Base-by-base conservation (phyloP, 495 filamentous ascomycete species). In the Podospora appendiculata region DNA sequence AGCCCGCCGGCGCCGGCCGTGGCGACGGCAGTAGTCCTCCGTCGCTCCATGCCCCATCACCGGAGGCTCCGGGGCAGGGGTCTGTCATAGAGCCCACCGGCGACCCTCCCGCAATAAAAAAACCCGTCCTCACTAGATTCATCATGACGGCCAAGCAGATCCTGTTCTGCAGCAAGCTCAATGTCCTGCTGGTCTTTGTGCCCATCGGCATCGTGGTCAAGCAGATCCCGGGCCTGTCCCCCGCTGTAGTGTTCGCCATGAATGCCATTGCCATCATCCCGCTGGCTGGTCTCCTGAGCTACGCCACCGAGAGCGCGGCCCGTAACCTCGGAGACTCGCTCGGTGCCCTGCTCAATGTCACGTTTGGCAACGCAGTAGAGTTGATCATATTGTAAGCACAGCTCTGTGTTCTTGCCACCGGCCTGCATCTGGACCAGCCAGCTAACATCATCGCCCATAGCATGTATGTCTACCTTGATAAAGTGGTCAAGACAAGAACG, bases 241-340 rank as follows among this genome's bases (percentile, higher is more conserved):
- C 63, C 9, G 71, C 62, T 25, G 51, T 71, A 44, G 55, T 89
- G 39, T 94, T 92, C 66, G 82, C 83, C 38, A 79, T 91, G 75
- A 94, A 94, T 63, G 87, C 88, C 14, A 72, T 93, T 53, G 89
- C 89, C 48, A 90, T 94, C 67, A 82, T 94, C 52, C 89, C 89
- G 6, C 71, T 94, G 56, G 89, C 89, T 47, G 88, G 86, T 39
- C 67, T 94, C 18, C 74, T 94, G 46, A 83, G 81, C 60, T 80
- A 86, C 69, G 88, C 88, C 18, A 94, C 89, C 41, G 89, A 93
- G 70, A 84, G 79, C 58, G 87, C 92, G 50, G 88, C 89, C 39
- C 78, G 77, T 55, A 81, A 81, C 54, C 76, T 92, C 62, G 89
- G 88, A 48, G 87, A 92, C 59, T 88, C 87, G 13, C 69, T 91